These are phyloP conservation scores for Endocladia muricata DNA, from an alignment of 31 red algal species.

Conservation along the genomic window DNA sequence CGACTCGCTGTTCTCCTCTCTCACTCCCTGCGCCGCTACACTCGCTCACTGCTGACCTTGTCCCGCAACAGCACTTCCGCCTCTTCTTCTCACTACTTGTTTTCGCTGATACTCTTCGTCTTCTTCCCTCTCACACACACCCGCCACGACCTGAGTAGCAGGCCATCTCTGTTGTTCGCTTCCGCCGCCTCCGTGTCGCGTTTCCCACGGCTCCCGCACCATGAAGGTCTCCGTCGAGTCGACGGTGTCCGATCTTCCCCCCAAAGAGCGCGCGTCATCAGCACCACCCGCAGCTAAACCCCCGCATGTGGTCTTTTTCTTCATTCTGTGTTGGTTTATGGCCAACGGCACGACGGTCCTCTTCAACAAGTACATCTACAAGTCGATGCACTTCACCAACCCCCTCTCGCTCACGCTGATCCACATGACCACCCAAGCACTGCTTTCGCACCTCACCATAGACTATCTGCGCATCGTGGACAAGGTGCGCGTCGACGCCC, in stretches of 20 bases:
- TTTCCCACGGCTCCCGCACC: background rate
- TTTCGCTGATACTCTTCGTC: too few relatives aligned
- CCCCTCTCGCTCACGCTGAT: slow-evolving; percentile 81
- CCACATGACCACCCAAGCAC: slow-evolving; percentile 71
- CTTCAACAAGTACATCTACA: slow-evolving; percentile 92
- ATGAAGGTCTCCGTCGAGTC: background rate
- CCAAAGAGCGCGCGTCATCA: background rate
- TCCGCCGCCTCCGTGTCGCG: background rate
- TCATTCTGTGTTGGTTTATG: slow-evolving; percentile 69
- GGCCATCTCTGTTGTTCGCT: too few relatives aligned
- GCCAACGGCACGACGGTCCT: slow-evolving; percentile 83
- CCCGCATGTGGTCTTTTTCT: slow-evolving; percentile 58
- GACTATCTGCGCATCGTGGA: slow-evolving; percentile 57
- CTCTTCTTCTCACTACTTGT: too few relatives aligned
- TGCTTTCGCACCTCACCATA: slow-evolving; percentile 68
- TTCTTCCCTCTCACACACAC: too few relatives aligned
- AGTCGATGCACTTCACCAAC: slow-evolving; percentile 62
- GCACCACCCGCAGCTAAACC: slow-evolving; percentile 32
- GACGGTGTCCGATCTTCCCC: slow-evolving; percentile 5
- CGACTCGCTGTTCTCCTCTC: too few relatives aligned
- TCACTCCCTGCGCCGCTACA: too few relatives aligned
- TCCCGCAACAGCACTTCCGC: too few relatives aligned
- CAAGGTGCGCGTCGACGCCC: slow-evolving; percentile 57
- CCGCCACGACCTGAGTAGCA: too few relatives aligned
- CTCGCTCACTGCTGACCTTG: too few relatives aligned